A percentile compares a stretch with the other conserved stretches of the same genome.
phyloP scores from a whole-genome alignment of 2,329 filamentous ascomycete genomes.

The Dothidotthia symphoricarpi region DNA sequence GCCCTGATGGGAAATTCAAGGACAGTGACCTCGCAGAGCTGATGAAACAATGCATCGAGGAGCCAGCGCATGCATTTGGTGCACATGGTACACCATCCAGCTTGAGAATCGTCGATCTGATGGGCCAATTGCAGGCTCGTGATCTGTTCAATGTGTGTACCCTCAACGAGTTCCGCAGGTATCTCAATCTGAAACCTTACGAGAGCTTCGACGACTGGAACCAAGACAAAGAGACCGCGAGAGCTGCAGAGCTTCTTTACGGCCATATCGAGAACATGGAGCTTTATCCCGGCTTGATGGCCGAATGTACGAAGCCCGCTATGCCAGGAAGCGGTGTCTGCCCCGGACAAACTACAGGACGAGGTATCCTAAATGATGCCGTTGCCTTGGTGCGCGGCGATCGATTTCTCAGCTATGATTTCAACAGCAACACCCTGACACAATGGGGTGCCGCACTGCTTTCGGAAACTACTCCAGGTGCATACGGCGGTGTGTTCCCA shows the following conservation, averaged over 20 bases:
- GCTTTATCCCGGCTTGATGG: conserved; percentile 74
- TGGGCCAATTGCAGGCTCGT: conserved; percentile 73
- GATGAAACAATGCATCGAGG: conserved; percentile 65
- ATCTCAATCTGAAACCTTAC: conserved; percentile 75
- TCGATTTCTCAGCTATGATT: conserved; percentile 72
- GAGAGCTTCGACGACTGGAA: conserved; percentile 81
- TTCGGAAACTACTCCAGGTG: conserved; percentile 38
- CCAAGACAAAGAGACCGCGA: conserved; percentile 66
- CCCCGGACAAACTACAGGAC: conserved; percentile 72
- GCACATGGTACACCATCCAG: conserved; percentile 69
- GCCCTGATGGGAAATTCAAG: conserved; percentile 64
- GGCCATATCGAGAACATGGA: conserved; percentile 77
- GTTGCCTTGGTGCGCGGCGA: conserved; percentile 73
- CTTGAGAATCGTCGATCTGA: conserved; percentile 71
- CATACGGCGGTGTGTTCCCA: conserved; percentile 49
- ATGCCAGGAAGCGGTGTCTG: conserved; percentile 60
- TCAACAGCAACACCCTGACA: conserved; percentile 38
- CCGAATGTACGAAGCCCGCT: conserved; percentile 73
- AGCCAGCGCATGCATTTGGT: conserved; percentile 57
- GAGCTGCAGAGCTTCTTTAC: conserved; percentile 58
- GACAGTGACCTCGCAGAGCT: conserved; percentile 75
- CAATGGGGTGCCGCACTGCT: conserved; percentile 54
- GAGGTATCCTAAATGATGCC: conserved; percentile 72
- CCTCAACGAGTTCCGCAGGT: conserved; percentile 79
- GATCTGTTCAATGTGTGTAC: conserved; percentile 70